phyloP scores from a whole-genome alignment of 2,329 filamentous ascomycete genomes.

The Ceratocystis eucalypticola region DNA sequence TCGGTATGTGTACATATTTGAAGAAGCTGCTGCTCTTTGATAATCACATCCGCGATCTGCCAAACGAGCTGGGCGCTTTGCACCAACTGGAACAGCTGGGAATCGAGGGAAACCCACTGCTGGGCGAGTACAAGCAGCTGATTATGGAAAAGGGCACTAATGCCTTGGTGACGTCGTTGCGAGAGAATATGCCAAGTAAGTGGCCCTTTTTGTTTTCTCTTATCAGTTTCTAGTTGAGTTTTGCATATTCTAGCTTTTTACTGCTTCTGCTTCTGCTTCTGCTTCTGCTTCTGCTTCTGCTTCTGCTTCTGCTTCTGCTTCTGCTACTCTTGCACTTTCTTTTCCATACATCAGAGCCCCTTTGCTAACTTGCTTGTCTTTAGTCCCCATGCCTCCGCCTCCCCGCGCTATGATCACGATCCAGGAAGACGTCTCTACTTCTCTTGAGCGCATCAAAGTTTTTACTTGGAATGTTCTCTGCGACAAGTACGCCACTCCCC shows the following conservation, averaged over 20 bases:
- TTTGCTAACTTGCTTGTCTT: background rate
- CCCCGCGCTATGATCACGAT: slow-evolving; percentile 70
- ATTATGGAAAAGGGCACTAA: slow-evolving; percentile 81
- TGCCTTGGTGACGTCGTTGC: slow-evolving; percentile 66
- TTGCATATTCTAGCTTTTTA: background rate
- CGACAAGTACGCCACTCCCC: slow-evolving; percentile 76
- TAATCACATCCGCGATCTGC: slow-evolving; percentile 71
- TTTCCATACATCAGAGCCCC: background rate
- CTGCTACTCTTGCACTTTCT: background rate
- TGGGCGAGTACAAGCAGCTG: slow-evolving; percentile 61
- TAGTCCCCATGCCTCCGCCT: slow-evolving; percentile 64
- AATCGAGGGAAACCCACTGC: slow-evolving; percentile 80
- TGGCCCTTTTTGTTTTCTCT: slow-evolving; percentile 19
- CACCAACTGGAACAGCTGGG: slow-evolving; percentile 81
- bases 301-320: background rate
- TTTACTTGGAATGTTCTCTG: slow-evolving; percentile 94
- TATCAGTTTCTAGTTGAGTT: background rate
- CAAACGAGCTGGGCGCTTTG: slow-evolving; percentile 75
- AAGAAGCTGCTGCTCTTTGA: slow-evolving; percentile 79
- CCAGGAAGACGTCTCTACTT: slow-evolving; percentile 47
- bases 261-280: background rate
- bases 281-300: background rate
- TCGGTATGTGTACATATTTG: slow-evolving; percentile 92
- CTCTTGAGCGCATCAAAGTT: slow-evolving; percentile 61
- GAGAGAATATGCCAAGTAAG: slow-evolving; percentile 75